Evolutionary conservation across 1,284 basidiomycete species (phyloP), one percentile per base, ranked within the genome.

Genomic region (Rhizoctonia solani): DNA sequence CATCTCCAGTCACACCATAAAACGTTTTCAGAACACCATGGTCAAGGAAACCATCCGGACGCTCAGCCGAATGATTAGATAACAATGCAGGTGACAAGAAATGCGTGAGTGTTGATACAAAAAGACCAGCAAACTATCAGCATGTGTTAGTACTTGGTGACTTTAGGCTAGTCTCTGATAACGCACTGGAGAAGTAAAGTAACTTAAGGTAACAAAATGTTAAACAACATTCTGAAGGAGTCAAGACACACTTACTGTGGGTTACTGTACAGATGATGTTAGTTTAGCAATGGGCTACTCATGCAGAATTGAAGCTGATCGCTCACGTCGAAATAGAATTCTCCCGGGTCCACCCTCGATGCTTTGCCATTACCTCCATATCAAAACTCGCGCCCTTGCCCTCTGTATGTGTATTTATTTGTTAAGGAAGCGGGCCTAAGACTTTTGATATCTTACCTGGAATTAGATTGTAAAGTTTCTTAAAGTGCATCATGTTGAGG

Each of bases 1-100:
- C 27, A 16, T 21, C 47, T 2, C 59, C 59, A 14, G 30, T 52
- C 4, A 63, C 58, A n/a, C 19, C 58, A 41, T 39, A 63, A 29
- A 63, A 63, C 14, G 58, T 50, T 32, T 65, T 65, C 34, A 65
- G 59, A 16, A 27, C 29, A 0, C 53, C 49, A 39, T 65, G 59
- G 37, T 65, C 44, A 2, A 65, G 49, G 47, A 50, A 14, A 37
- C 58, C 58, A 4, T 37, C 34, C 34, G 58, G 58, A 8, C 27
- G 1, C 32, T 63, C 47, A 6, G 32, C 46, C 9, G 58, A 63
- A 21, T 63, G 47, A 27, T 63, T 63, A 13, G 58, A 63, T 30
- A 63, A 50, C 11, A 50, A 63, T 21, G 32, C 9, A 19, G 58
- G 47, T n/a, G 52, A 50, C 25, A 63, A 52, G 3, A 46, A 39